Percentiles rank a stretch among this genome's conserved stretches.
Conservation (phyloP, 139 green algal species). For the Yamagishiella unicocca region DNA sequence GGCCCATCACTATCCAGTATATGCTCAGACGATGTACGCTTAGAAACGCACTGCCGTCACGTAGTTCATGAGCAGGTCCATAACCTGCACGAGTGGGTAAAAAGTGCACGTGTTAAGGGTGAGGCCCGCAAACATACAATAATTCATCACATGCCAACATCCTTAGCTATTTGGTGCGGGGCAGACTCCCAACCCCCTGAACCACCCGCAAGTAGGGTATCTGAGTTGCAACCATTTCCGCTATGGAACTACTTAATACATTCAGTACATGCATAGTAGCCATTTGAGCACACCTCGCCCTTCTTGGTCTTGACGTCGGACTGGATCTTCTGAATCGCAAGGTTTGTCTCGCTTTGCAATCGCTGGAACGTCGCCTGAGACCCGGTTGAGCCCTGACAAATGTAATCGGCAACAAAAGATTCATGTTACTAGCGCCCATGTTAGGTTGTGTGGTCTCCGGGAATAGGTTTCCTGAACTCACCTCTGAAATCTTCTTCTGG, state of each 20-base stretch:
- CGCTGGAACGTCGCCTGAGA: slow-evolving; percentile 61
- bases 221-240: too few relatives aligned
- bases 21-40: neutral
- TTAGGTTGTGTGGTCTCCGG: neutral
- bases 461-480: neutral
- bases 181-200: too few relatives aligned
- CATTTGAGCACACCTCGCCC: slow-evolving; percentile 57
- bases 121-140: too few relatives aligned
- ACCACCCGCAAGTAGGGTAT: too few relatives aligned
- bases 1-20: too few relatives aligned
- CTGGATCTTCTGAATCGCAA: slow-evolving; percentile 62
- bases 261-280: too few relatives aligned
- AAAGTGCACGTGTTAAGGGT: too few relatives aligned
- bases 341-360: slow-evolving; percentile 62
- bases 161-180: too few relatives aligned
- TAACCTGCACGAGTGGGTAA: slow-evolving; percentile 52
- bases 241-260: too few relatives aligned
- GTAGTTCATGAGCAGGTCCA: slow-evolving; percentile 60
- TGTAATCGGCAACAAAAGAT: neutral
- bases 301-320: slow-evolving; percentile 69
- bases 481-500: slow-evolving; percentile 77
- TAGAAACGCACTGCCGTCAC: slow-evolving; percentile 50
- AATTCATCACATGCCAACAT: too few relatives aligned
- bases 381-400: slow-evolving; percentile 58
- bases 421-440: too few relatives aligned